Base-by-base conservation (phyloP, 441 rosid species). In the Syzygium malaccense region DNA sequence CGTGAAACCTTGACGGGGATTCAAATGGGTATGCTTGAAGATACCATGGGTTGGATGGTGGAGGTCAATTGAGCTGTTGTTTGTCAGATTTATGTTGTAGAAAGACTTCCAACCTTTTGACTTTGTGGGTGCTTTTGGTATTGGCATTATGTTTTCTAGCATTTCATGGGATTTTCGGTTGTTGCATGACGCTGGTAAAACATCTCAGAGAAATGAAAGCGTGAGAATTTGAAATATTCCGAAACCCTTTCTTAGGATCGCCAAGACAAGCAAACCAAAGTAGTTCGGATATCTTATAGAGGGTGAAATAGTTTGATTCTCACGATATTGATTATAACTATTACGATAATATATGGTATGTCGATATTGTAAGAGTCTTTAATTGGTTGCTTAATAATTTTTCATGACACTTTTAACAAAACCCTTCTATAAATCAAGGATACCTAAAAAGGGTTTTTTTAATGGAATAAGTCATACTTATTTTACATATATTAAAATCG, bases 11-110 rank as follows among this genome's bases (percentile, higher is more conserved):
- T 87, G 33, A 58, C 86, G 4, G 89, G 91, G 66, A 87, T 90
- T 45, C 91, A 90, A 60, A 90, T 48, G 37, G 91, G 91, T 3
- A 51, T 37, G 41, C 14, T 75, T 20, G 91, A 75, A 56, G 91
- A 90, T 80, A 86, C 30, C 49, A 87, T 55, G 87, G 91, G 89
- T 56, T 89, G 91, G 91, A 89, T 62, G 85, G n/a, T 33, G 26
- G 64, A 54, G 32, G 26, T 54, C 51, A 37, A 56, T 14, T 78
- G 49, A 32, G 32, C 48, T 18, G 51, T 49, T 26, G 75, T 32
- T 66, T 8, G 75, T 32, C 41, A 64, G 41, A 30, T 0, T 15
- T 64, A 32, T 64, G 75, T 17, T 17, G 41, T 18, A 17, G 75
- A 28, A 20, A 64, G 41, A 64, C 23, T 8, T 64, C 41, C 41